phyloP scores from a whole-genome alignment of 2,329 filamentous ascomycete species.

The Chrysoporthe deuterocubensis region DNA sequence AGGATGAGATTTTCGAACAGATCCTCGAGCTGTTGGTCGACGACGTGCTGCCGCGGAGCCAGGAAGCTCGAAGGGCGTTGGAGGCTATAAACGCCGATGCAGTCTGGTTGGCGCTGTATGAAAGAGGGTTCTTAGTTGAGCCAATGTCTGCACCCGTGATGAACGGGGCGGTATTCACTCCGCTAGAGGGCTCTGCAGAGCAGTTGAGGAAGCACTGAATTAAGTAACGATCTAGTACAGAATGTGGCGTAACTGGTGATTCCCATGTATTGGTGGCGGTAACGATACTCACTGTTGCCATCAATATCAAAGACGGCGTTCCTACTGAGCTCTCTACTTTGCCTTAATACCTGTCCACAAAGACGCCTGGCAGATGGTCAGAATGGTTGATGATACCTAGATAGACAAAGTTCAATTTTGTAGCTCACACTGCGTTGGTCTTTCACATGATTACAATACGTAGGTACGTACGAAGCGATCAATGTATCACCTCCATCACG shows the following conservation, averaged over 20 bases:
- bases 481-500: too few relatives aligned
- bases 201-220: not conserved
- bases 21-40: constrained; percentile 66
- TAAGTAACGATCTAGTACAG: not conserved
- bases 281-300: too few relatives aligned
- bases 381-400: too few relatives aligned
- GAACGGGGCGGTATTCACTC: constrained; percentile 47
- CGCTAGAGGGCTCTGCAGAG: constrained; percentile 24
- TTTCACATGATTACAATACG: too few relatives aligned
- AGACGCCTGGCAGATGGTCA: too few relatives aligned
- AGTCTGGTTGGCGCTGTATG: constrained; percentile 70
- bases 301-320: too few relatives aligned
- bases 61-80: constrained; percentile 59
- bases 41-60: constrained; percentile 49
- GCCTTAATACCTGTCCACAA: too few relatives aligned
- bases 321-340: too few relatives aligned
- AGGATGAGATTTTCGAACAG: constrained; percentile 73
- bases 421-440: too few relatives aligned
- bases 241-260: not conserved
- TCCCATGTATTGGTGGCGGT: too few relatives aligned
- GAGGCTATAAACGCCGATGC: constrained; percentile 72
- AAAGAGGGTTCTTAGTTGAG: constrained; percentile 45
- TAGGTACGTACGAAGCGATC: too few relatives aligned
- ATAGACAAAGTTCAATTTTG: too few relatives aligned
- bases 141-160: constrained; percentile 44